Base-by-base conservation (phyloP, 2,329 filamentous ascomycete genomes). In the Torrubiellomyces zombiae region DNA sequence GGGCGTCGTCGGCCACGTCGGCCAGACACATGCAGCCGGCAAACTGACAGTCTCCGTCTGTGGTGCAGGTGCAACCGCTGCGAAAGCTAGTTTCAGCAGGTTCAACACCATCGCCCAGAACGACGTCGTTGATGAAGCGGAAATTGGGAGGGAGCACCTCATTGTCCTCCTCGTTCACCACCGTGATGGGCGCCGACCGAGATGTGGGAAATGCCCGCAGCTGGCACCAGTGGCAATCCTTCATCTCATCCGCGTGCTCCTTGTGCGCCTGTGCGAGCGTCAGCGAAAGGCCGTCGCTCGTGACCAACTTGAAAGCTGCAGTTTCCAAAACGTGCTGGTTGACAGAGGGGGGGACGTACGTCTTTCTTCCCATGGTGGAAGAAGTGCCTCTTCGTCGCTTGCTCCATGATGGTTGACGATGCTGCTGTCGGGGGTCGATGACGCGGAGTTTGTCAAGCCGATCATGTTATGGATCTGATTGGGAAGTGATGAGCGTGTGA, bases 11-110 rank as follows among this genome's bases (percentile, higher is more conserved):
- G 28, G 67, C 60, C 1, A 67, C 60, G 7, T 72, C 65, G 14
- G 67, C 72, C n/a, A 83, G 59, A 34, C 80, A 89, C 7, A 62
- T 56, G 42, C 81, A 91, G 14, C 51, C 56, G 18, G 55, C 58
- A 37, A 72, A 79, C 42, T 77, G 71, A 42, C 80, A 85, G 4
- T 69, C 63, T 38, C 63, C 58, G 24, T 68, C 58, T 2, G 64
- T 51, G 2, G 40, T 46, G 39, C 81, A 91, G 23, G 63, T 51
- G 42, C 81, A 91, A 3, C 80, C 80, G 27, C 60, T 62, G 33
- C 71, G 64, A 27, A 80, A 77, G 15, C 61, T 74, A 23, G 56
- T 53, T 31, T 66, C 65, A 4, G 65, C 65, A 9, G 61, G 56
- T 21, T 63, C 45, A 0, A 86, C 73, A 12, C 67, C 75, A 1